phyloP scores from a whole-genome alignment of 257 asterid genomes.

The Lavandula angustifolia region DNA sequence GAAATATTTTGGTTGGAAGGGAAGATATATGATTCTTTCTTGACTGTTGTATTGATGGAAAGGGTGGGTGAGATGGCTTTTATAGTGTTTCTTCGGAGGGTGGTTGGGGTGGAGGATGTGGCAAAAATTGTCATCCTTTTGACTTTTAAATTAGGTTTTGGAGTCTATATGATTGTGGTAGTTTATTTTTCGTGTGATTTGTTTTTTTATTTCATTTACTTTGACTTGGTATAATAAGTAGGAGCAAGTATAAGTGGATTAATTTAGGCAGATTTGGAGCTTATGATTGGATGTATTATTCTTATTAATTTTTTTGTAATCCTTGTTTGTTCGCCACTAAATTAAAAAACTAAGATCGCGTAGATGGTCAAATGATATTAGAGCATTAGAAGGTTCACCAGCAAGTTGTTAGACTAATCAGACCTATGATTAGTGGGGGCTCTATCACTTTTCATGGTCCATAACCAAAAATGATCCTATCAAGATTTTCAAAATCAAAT shows the following conservation, averaged over 20 bases:
- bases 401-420: slow-evolving; percentile 16
- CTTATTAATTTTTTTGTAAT: background rate
- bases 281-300: background rate
- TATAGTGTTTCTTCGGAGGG: slow-evolving; percentile 32
- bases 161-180: slow-evolving; percentile 17
- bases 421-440: slow-evolving; percentile 17
- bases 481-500: background rate
- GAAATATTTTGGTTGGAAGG: background rate
- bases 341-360: too few relatives aligned
- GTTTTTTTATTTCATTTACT: slow-evolving; percentile 9
- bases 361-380: too few relatives aligned
- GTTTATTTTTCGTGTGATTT: slow-evolving; percentile 21
- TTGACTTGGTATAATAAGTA: slow-evolving; percentile 30
- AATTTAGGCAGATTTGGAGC: background rate
- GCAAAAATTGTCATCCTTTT: slow-evolving; percentile 24
- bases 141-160: slow-evolving; percentile 33
- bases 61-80: slow-evolving; percentile 32
- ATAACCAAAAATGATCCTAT: background rate
- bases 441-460: slow-evolving; percentile 21
- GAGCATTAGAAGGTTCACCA: slow-evolving; percentile 13
- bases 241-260: slow-evolving; percentile 1
- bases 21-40: slow-evolving; percentile 5
- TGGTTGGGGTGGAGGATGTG: slow-evolving; percentile 10
- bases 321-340: background rate
- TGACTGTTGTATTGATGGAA: slow-evolving; percentile 27